Evolutionary conservation across 306 rosid genomes (phyloP).

Genomic region (Fragaria iinumae): DNA sequence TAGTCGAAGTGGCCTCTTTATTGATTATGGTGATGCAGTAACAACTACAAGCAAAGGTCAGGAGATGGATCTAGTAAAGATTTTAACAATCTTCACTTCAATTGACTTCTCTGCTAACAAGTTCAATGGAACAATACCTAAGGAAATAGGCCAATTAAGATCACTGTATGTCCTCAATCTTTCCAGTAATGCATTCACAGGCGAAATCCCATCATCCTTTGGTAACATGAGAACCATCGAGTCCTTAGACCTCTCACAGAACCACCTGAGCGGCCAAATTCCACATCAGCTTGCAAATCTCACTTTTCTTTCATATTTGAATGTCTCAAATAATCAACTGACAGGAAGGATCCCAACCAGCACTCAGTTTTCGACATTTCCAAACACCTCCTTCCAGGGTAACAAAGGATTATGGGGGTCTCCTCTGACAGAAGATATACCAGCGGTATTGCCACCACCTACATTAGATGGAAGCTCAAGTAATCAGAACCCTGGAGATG

Average conservation of each 20-base stretch:
- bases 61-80: neutral
- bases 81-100: neutral
- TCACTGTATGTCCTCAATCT: conserved; percentile 41
- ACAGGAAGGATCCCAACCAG: conserved; percentile 24
- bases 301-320: conserved; percentile 31
- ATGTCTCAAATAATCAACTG: conserved; percentile 35
- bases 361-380: conserved; percentile 24
- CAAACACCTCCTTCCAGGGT: neutral
- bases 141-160: conserved; percentile 33
- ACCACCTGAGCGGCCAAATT: conserved; percentile 38
- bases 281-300: conserved; percentile 29
- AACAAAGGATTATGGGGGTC: conserved; percentile 34
- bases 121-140: conserved; percentile 43
- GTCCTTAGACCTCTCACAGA: conserved; percentile 51
- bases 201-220: conserved; percentile 37
- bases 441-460: neutral
- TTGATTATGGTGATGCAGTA: neutral
- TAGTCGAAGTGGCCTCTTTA: neutral
- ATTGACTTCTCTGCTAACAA: conserved; percentile 38
- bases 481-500: neutral
- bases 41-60: neutral
- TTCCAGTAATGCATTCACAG: conserved; percentile 43
- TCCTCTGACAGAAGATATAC: conserved; percentile 15
- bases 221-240: conserved; percentile 39
- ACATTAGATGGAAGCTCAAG: neutral